These are phyloP conservation scores for Mortierella sp. DNA, from an alignment of 371 early-diverging fungal genomes.

Conservation along the genomic window DNA sequence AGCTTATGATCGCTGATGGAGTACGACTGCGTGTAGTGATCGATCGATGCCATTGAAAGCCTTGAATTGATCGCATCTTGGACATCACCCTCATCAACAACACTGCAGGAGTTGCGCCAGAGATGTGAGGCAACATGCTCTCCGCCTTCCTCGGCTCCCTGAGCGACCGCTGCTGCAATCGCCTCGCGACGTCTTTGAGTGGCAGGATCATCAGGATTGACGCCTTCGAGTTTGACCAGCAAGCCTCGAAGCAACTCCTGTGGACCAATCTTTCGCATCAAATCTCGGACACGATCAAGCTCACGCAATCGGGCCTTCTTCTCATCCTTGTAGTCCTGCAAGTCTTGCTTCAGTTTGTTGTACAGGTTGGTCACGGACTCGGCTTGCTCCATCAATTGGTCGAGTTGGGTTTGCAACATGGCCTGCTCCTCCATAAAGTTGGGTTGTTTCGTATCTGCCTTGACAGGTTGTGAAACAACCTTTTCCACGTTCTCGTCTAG, in stretches of 20 bases:
- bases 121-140: constrained; percentile 38
- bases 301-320: constrained; percentile 26
- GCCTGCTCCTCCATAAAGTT: constrained; percentile 48
- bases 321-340: constrained; percentile 56
- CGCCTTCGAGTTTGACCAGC: constrained; percentile 63
- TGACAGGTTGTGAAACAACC: constrained; percentile 49
- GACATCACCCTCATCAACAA: constrained; percentile 45
- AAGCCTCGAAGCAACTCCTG: constrained; percentile 63
- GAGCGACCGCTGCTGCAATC: constrained; percentile 42
- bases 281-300: constrained; percentile 52
- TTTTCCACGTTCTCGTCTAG: constrained; percentile 49
- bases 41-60: constrained; percentile 45
- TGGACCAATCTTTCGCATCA: constrained; percentile 61
- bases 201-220: constrained; percentile 28
- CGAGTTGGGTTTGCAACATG: constrained; percentile 35
- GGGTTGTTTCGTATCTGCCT: constrained; percentile 35
- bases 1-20: constrained; percentile 52
- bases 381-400: constrained; percentile 46
- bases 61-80: constrained; percentile 50
- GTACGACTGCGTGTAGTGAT: constrained; percentile 49
- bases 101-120: constrained; percentile 52
- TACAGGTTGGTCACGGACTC: constrained; percentile 40
- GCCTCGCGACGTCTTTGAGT: constrained; percentile 29
- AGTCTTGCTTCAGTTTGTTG: constrained; percentile 25
- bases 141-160: constrained; percentile 51